Percentiles rank a stretch among this genome's conserved stretches.
Evolutionary conservation across 129 eudicot genomes (phyloP).

Genomic region (Dittrichia graveolens): DNA sequence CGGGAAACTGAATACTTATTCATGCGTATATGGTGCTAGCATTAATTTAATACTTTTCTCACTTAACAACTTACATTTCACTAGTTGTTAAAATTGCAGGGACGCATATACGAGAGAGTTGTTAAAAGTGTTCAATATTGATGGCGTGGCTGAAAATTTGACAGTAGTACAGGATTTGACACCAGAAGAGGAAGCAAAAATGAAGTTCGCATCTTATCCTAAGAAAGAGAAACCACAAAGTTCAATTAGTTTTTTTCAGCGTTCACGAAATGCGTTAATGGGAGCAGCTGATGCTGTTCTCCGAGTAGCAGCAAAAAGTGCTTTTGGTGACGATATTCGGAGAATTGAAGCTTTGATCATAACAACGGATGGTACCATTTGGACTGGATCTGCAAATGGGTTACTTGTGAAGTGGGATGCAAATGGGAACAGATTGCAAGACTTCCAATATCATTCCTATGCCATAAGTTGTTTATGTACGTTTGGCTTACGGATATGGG

Average conservation of each 20-base stretch:
- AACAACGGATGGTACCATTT: conserved; percentile 67
- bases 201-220: conserved; percentile 54
- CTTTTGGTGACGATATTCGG: conserved; percentile 71
- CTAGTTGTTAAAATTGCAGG: conserved; percentile 48
- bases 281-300: conserved; percentile 99
- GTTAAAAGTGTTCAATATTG: conserved; percentile 78
- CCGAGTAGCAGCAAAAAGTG: conserved; percentile 87
- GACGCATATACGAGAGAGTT: conserved; percentile 86
- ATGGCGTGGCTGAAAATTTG: conserved; percentile 81
- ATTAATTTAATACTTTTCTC: no score
- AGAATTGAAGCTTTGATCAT: conserved; percentile 67
- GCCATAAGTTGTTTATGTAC: conserved; percentile 65
- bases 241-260: conserved; percentile 78
- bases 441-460: conserved; percentile 54
- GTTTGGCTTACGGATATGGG: conserved; percentile 81
- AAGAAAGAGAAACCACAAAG: conserved; percentile 71
- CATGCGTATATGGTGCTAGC: no score
- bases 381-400: conserved; percentile 91
- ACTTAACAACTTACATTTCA: background rate
- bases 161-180: conserved; percentile 56
- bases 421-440: conserved; percentile 81
- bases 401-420: conserved; percentile 84
- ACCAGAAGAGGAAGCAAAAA: conserved; percentile 72
- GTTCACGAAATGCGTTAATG: conserved; percentile 90
- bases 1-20: conserved; percentile 4